Base-by-base conservation (phyloP, 2,329 filamentous ascomycete species). In the Fulvia fulva region DNA sequence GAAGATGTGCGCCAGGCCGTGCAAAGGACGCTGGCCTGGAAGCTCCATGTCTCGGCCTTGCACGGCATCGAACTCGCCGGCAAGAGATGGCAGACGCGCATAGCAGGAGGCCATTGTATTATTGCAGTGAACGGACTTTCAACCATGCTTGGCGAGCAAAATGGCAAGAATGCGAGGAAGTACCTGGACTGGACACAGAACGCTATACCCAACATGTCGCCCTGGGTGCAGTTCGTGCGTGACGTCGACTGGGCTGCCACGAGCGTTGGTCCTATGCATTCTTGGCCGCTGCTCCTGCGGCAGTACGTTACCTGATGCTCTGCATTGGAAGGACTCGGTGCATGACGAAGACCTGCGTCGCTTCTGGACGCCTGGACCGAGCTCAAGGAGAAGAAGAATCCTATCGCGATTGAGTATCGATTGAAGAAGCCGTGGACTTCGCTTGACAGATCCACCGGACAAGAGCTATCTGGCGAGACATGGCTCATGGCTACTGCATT, bases 401-500 rank as follows among this genome's bases (percentile, higher is more conserved):
- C 71, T 0, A 63, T 76, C n/a, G 69, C 67, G 2, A 66, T 75
- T 12, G 75, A 77, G 43, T 70, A 76, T 22, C 68, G 70, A 21
- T 68, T 75, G 3, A 74, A 67, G 46, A 72, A 71, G 57, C 64
- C 67, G 2, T 77, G 75, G 73, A 63, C 58, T 2, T 61, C 61
- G 2, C 57, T 65, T 0, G 68, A 71, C 46, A 67, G 61, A 43
- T 57, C 69, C 62, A 55, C 67, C 55, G 59, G 63, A 28, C 56
- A 69, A 64, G 30, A 69, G 26, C 61, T 69, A 16, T 58, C 45
- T 3, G 68, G 68, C 2, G 65, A 71, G 41, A 68, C 63, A 9
- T 74, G 72, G 72, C 53, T 73, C 1, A 63, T 70, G 11, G 69
- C 67, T 2, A 71, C 65, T 6, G 70, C 70, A 0, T 70, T 70